Evolutionary conservation across 192 early-diverging fungal species (phyloP).

Genomic region (Gorgonomyces haynaldii): DNA sequence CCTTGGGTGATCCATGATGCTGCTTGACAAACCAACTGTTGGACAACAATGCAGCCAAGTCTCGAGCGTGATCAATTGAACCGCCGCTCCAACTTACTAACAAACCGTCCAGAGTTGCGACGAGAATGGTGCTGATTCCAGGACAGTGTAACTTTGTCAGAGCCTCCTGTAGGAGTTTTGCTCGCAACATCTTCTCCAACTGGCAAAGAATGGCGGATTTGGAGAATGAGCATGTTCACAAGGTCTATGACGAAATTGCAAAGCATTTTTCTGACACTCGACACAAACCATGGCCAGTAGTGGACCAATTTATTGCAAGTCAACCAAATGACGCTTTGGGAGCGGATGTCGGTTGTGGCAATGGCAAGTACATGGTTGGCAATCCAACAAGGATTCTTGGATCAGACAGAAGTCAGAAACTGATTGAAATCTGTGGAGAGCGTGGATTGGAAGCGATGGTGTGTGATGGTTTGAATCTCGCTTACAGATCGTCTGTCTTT

Average conservation of each 20-base stretch:
- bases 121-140: too few relatives aligned
- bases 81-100: too few relatives aligned
- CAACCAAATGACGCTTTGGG: constrained; percentile 64
- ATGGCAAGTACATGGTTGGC: constrained; percentile 93
- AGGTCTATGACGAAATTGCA: constrained; percentile 87
- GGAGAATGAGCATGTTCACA: constrained; percentile 59
- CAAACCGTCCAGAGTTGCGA: too few relatives aligned
- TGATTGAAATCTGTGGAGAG: constrained; percentile 61
- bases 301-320: constrained; percentile 64
- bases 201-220: too few relatives aligned
- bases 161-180: too few relatives aligned
- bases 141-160: too few relatives aligned
- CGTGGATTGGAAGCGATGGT: constrained; percentile 54
- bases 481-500: constrained; percentile 3
- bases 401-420: constrained; percentile 71
- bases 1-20: too few relatives aligned
- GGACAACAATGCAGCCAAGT: too few relatives aligned
- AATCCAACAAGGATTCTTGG: constrained; percentile 71
- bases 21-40: too few relatives aligned
- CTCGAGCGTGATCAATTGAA: too few relatives aligned
- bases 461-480: constrained; percentile 3
- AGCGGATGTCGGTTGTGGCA: constrained; percentile 92
- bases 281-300: constrained; percentile 98
- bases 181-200: too few relatives aligned
- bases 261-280: constrained; percentile 87